Conservation (phyloP, 352 stramenopile genomes). For the Globisporangium apiculatum region DNA sequence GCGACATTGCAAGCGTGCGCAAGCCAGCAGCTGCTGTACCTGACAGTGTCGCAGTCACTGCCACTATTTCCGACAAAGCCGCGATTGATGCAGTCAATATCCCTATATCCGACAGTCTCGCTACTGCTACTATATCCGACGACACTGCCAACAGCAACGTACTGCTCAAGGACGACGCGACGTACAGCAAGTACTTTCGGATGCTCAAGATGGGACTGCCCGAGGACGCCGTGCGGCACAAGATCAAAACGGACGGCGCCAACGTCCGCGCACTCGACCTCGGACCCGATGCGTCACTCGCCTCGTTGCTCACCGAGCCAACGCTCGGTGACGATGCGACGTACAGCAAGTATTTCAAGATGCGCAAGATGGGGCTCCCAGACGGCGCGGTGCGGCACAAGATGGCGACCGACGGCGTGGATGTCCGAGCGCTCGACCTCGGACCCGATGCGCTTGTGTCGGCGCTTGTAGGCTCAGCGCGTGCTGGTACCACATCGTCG, state of each 20-base stretch:
- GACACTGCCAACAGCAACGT: slow-evolving; percentile 2
- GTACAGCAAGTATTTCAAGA: slow-evolving; percentile 90
- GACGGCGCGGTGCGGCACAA: slow-evolving; percentile 81
- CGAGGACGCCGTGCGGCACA: slow-evolving; percentile 76
- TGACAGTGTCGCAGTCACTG: background rate
- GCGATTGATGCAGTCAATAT: slow-evolving; percentile 1
- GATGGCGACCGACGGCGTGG: slow-evolving; percentile 41
- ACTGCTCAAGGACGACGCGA: slow-evolving; percentile 39
- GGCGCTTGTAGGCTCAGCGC: slow-evolving; percentile 13
- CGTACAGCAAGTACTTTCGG: slow-evolving; percentile 87
- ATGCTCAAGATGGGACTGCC: slow-evolving; percentile 90
- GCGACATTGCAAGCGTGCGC: slow-evolving; percentile 58
- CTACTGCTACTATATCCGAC: too few species aligned
- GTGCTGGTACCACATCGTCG: too few species aligned
- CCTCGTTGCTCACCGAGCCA: slow-evolving; percentile 21
- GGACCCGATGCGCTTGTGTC: slow-evolving; percentile 51
- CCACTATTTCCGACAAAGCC: background rate
- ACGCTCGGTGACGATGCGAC: slow-evolving; percentile 42
- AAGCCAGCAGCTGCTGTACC: slow-evolving; percentile 1
- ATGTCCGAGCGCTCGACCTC: slow-evolving; percentile 57
- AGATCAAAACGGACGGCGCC: slow-evolving; percentile 60
- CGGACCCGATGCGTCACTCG: slow-evolving; percentile 39
- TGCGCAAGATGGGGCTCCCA: slow-evolving; percentile 90
- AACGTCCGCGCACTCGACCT: slow-evolving; percentile 53
- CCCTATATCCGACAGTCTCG: background rate